Evolutionary conservation across 305 asterid genomes (phyloP).

Genomic region (Euphrasia arctica): DNA sequence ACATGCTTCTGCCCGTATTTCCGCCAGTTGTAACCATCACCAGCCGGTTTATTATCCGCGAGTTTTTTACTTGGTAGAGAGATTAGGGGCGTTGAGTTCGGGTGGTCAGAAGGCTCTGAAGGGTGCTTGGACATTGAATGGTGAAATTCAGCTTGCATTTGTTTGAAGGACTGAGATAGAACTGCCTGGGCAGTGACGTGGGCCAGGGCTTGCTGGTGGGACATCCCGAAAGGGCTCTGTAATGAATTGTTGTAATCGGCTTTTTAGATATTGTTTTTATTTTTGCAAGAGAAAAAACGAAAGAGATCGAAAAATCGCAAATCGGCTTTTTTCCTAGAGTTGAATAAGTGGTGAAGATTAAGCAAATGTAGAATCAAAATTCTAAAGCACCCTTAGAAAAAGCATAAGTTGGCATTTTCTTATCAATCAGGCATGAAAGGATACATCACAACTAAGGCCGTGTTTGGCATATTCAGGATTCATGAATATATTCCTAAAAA

Average conservation of each 20-base stretch:
- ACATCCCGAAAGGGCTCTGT: slow-evolving; percentile 92
- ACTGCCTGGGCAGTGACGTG: slow-evolving; percentile 97
- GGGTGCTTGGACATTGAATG: slow-evolving; percentile 33
- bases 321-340: too few species aligned
- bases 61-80: slow-evolving; percentile 42
- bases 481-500: not conserved
- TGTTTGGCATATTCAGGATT: not conserved
- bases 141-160: slow-evolving; percentile 54
- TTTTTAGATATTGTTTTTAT: too few species aligned
- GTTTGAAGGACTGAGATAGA: slow-evolving; percentile 52
- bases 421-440: too few species aligned
- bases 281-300: too few species aligned
- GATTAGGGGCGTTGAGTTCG: slow-evolving; percentile 34
- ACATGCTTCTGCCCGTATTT: slow-evolving; percentile 90
- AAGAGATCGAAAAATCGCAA: too few species aligned
- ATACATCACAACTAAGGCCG: not conserved
- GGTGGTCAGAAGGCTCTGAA: slow-evolving; percentile 29
- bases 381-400: too few species aligned
- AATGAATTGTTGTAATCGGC: not conserved
- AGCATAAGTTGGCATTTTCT: too few species aligned
- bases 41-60: slow-evolving; percentile 51
- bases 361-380: too few species aligned
- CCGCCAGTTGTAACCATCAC: slow-evolving; percentile 95
- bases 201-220: slow-evolving; percentile 90
- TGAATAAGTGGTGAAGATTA: too few species aligned